These are phyloP conservation scores for Tuctoria greenei DNA, from an alignment of 176 grass and related monocot species.

Conservation along the genomic window DNA sequence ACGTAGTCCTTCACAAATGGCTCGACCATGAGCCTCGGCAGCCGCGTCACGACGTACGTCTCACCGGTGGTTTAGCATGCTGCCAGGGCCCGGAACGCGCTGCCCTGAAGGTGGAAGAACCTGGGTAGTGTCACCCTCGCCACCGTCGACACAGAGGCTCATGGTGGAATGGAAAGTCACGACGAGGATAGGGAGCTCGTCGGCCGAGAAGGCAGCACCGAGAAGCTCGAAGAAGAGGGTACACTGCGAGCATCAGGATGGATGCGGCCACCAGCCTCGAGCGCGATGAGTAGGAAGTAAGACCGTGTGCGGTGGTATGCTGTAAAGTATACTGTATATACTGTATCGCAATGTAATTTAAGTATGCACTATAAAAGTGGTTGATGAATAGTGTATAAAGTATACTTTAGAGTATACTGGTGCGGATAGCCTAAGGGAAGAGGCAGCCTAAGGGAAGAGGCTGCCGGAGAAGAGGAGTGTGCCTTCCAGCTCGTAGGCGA, in stretches of 20 bases:
- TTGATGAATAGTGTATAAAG: no score
- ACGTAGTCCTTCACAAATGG: conserved; percentile 56
- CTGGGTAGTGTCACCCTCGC: conserved; percentile 44
- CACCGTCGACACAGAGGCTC: conserved; percentile 31
- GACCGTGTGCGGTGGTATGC: no score
- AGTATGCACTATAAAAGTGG: no score
- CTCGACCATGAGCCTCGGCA: conserved; percentile 53
- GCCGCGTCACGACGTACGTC: conserved; percentile 46
- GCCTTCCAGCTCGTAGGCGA: no score
- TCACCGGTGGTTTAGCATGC: background rate
- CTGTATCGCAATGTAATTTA: no score
- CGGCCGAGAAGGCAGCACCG: conserved; percentile 1
- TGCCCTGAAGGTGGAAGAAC: conserved; percentile 53
- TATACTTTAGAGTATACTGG: no score
- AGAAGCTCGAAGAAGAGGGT: conserved; percentile 42
- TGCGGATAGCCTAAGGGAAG: no score
- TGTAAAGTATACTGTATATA: no score
- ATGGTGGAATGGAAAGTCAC: conserved; percentile 60
- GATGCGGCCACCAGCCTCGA: conserved; percentile 58
- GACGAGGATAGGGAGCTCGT: conserved; percentile 16
- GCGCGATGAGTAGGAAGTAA: conserved; percentile 68
- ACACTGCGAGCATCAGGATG: conserved; percentile 30
- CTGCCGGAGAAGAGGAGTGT: no score
- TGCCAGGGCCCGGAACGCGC: conserved; percentile 27
- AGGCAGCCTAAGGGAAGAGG: no score